Base-by-base conservation (phyloP, 176 grass and related monocot genomes). In the Rhipidocladum racemiflorum region DNA sequence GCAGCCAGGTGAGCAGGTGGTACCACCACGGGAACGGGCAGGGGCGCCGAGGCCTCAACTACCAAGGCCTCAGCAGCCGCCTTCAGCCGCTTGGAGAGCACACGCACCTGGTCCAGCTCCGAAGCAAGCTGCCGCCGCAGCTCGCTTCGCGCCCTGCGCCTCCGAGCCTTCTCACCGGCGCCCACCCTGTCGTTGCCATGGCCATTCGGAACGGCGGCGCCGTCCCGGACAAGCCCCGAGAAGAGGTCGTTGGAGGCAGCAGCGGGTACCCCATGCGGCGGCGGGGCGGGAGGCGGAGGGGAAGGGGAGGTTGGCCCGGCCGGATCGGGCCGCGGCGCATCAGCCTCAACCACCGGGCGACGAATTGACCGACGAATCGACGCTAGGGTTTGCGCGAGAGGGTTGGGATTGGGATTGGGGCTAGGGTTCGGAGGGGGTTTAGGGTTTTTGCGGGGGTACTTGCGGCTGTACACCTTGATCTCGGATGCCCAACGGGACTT, bases 401-500 rank as follows among this genome's bases (percentile, higher is more conserved):
- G 85, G 30, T 62, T 76, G 10, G 79, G 56, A 49, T 73, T 81
- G 16, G 81, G 76, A 73, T 55, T 81, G 63, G 70, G 30, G 18
- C 17, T 76, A 61, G 43, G 81, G 32, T 74, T 63, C 66, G 76
- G 84, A 32, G 86, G 83, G 42, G 87, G 79, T 77, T 88, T 97
- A 65, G 80, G 79, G 39, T 83, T 89, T 83, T 87, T 97, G 55
- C 85, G 79, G 50, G 74, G 80, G 80, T 89, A 89, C 79, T 88
- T 97, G 28, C 94, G 94, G 23, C 72, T 85, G 78, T 92, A 97
- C 12, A 97, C 94, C 94, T 93, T 97, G 84, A 87, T 94, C 79
- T 91, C 90, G 43, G 85, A 43, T 27, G 85, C 59, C 88, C 94
- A 91, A 42, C 90, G 80, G 48, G 86, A 75, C 74, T 76, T 81